Evolutionary conservation across 176 grass and related monocot species (phyloP).

Genomic region (Typha latifolia): DNA sequence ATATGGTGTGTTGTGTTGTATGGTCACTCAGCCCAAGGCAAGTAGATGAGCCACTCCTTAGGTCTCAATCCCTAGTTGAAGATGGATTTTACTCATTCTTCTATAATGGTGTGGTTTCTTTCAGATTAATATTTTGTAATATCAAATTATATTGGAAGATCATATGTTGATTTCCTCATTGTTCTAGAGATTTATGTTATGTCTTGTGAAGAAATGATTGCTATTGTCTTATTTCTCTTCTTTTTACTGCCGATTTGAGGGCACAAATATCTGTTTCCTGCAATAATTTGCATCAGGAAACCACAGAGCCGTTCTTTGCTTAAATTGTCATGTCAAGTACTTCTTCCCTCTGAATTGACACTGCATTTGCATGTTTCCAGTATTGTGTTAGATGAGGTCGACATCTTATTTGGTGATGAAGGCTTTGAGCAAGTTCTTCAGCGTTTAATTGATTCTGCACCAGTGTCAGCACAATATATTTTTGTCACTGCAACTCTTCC

Average conservation of each 20-base stretch:
- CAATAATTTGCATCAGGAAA: not conserved
- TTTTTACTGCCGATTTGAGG: not conserved
- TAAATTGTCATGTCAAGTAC: not conserved
- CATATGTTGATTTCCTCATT: not conserved
- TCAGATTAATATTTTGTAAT: too few species aligned
- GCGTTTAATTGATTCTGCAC: slow-evolving; percentile 55
- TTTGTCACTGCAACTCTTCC: slow-evolving; percentile 92
- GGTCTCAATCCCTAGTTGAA: too few species aligned
- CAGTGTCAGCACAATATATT: slow-evolving; percentile 74
- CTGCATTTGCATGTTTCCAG: slow-evolving; percentile 20
- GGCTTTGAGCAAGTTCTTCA: slow-evolving; percentile 87
- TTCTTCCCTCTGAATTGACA: not conserved
- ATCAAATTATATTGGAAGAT: not conserved
- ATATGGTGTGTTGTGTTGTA: too few species aligned
- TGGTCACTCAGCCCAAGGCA: too few species aligned
- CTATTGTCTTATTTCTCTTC: not conserved
- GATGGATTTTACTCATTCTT: too few species aligned
- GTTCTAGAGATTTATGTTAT: not conserved
- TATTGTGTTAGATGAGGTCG: slow-evolving; percentile 89
- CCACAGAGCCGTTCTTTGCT: not conserved
- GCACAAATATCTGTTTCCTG: not conserved
- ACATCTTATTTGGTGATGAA: slow-evolving; percentile 83
- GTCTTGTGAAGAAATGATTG: not conserved
- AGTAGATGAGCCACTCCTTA: too few species aligned
- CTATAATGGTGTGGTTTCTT: too few species aligned